phyloP scores from a whole-genome alignment of 305 asterid species.

The Stenogyne calaminthoides region DNA sequence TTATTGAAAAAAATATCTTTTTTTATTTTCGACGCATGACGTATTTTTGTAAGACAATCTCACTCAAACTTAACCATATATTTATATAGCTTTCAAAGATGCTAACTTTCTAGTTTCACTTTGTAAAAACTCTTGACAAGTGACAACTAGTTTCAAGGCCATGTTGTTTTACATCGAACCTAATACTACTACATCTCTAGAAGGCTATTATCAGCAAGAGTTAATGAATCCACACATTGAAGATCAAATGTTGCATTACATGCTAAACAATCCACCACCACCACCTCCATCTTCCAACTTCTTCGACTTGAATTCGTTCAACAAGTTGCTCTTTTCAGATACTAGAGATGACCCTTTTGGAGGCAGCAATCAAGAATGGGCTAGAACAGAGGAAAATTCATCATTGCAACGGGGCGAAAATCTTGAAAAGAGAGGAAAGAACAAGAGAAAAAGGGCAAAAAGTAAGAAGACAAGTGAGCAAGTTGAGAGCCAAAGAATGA shows the following conservation, averaged over 20 bases:
- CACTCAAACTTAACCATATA: not conserved
- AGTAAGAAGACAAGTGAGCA: constrained; percentile 68
- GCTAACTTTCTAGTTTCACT: not conserved
- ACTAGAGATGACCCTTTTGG: constrained; percentile 29
- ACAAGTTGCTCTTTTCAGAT: constrained; percentile 65
- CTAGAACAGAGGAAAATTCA: not conserved
- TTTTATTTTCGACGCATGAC: not conserved
- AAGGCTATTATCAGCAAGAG: constrained; percentile 30
- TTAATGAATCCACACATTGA: not conserved
- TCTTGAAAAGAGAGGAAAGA: constrained; percentile 36
- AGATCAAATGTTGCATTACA: constrained; percentile 3
- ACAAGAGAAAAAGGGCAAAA: constrained; percentile 78
- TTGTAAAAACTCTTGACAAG: not conserved
- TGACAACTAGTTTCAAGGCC: constrained; percentile 30
- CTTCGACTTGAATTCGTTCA: constrained; percentile 44
- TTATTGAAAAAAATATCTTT: not conserved
- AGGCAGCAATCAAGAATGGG: constrained; percentile 41
- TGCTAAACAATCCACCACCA: constrained; percentile 42
- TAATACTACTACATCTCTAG: constrained; percentile 21
- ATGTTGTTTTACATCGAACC: constrained; percentile 36
- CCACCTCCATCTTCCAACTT: constrained; percentile 30
- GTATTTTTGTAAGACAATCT: not conserved
- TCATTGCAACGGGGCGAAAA: not conserved
- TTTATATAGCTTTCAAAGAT: not conserved
- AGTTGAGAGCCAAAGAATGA: constrained; percentile 95